A percentile compares a stretch with the other conserved stretches of the same genome.
These are phyloP conservation scores for Xylariaceae sp. DNA, from an alignment of 2,329 filamentous ascomycete genomes.

Conservation along the genomic window DNA sequence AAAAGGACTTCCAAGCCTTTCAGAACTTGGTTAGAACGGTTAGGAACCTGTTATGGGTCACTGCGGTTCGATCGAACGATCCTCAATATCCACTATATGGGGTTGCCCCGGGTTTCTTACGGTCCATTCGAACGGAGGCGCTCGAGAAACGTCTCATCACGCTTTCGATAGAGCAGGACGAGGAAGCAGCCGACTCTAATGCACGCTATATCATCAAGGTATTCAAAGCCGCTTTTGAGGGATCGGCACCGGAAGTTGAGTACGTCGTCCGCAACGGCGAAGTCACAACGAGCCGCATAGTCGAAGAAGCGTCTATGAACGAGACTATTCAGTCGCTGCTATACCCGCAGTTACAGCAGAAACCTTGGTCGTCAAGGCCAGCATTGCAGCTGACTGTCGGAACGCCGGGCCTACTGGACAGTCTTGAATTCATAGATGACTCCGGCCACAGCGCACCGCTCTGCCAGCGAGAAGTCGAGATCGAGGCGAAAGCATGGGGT, in stretches of 20 bases:
- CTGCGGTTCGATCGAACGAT: constrained; percentile 21
- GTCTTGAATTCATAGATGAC: constrained; percentile 34
- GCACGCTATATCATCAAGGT: constrained; percentile 27
- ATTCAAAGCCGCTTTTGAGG: constrained; percentile 24
- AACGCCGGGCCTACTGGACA: constrained; percentile 32
- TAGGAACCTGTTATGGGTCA: constrained; percentile 39
- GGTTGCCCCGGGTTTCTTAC: constrained; percentile 35
- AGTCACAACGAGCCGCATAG: constrained; percentile 19
- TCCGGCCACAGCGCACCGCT: constrained; percentile 11
- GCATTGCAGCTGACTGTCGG: constrained; percentile 28
- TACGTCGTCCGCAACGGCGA: constrained; percentile 24
- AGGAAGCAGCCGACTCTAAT: neutral
- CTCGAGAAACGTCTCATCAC: constrained; percentile 33
- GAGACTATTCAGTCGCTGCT: constrained; percentile 15
- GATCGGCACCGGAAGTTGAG: constrained; percentile 24
- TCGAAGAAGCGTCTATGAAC: constrained; percentile 20
- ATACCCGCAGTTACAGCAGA: constrained; percentile 17
- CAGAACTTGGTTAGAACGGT: constrained; percentile 28
- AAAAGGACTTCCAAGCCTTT: constrained; percentile 30
- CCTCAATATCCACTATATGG: constrained; percentile 29
- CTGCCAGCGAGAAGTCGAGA: constrained; percentile 28
- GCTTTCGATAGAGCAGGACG: constrained; percentile 28
- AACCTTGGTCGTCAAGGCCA: constrained; percentile 24
- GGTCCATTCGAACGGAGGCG: constrained; percentile 36
- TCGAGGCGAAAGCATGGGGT: constrained; percentile 29